phyloP scores from a whole-genome alignment of 495 filamentous ascomycete genomes.

The Trichoderma erinaceum region DNA sequence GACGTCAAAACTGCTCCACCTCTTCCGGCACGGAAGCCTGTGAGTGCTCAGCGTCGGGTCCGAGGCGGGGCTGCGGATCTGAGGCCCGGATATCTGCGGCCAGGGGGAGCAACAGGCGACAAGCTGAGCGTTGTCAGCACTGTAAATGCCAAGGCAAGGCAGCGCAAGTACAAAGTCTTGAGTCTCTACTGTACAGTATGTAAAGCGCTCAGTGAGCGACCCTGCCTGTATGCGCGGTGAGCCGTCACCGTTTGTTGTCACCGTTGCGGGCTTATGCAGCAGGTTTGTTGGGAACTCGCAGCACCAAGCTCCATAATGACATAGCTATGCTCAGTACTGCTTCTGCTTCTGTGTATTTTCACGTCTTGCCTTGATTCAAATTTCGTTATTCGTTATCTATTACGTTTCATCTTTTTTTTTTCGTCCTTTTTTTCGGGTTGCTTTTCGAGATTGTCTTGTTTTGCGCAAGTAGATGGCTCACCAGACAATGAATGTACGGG shows the following conservation, averaged over 20 bases:
- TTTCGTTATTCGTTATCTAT: too few relatives aligned
- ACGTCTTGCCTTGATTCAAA: too few relatives aligned
- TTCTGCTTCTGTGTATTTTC: too few relatives aligned
- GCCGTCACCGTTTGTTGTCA: neutral
- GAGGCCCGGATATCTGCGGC: neutral
- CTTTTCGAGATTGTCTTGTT: too few relatives aligned
- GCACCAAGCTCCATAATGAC: conserved; percentile 7
- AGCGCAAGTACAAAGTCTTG: too few relatives aligned
- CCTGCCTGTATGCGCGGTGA: neutral
- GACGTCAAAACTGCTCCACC: neutral
- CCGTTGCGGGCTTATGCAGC: neutral
- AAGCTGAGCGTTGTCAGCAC: too few relatives aligned
- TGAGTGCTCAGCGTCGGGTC: neutral
- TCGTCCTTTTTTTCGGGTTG: too few relatives aligned
- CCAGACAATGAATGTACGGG: too few relatives aligned
- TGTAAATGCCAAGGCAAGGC: too few relatives aligned
- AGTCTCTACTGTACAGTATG: too few relatives aligned
- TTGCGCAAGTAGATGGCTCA: too few relatives aligned
- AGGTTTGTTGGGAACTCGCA: neutral
- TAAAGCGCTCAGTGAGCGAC: neutral
- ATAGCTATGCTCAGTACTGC: neutral
- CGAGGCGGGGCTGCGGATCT: neutral
- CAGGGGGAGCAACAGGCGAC: neutral
- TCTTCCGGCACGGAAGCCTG: neutral
- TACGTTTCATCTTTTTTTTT: too few relatives aligned